These are phyloP conservation scores for Thinopyrum elongatum DNA, from an alignment of 176 grass and related monocot genomes.

Conservation along the genomic window DNA sequence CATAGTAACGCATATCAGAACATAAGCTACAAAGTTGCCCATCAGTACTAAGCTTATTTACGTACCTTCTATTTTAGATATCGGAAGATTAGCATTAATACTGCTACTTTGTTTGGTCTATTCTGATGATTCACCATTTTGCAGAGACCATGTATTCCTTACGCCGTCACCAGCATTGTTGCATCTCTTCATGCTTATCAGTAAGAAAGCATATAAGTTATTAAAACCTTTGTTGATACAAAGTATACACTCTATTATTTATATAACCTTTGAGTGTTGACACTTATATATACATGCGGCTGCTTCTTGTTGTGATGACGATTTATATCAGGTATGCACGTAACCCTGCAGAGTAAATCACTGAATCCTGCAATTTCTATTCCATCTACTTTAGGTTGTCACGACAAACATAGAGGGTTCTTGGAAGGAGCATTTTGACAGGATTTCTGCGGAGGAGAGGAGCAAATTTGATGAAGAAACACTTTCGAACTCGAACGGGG, in stretches of 20 bases:
- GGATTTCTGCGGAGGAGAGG: conserved; percentile 31
- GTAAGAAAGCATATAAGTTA: background rate
- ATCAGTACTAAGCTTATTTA: background rate
- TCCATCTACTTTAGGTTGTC: conserved; percentile 12
- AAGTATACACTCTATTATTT: background rate
- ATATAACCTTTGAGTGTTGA: background rate
- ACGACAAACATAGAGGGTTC: background rate
- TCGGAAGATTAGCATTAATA: background rate
- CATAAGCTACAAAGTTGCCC: background rate
- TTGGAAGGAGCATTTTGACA: conserved; percentile 39
- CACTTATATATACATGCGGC: background rate
- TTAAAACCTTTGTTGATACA: background rate
- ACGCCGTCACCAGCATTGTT: conserved; percentile 21
- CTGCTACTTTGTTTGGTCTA: background rate
- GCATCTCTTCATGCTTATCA: conserved; percentile 37
- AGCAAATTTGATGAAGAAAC: conserved; percentile 51
- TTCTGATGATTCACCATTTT: background rate
- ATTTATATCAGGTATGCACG: background rate
- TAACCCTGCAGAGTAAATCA: background rate
- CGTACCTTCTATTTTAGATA: background rate
- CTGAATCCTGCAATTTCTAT: background rate
- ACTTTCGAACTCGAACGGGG: conserved; percentile 32
- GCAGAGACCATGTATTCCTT: conserved; percentile 37
- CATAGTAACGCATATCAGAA: background rate
- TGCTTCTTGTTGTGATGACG: background rate